These are phyloP conservation scores for Mycosphaerella sp. DNA, from an alignment of 2,329 filamentous ascomycete species.

Conservation along the genomic window DNA sequence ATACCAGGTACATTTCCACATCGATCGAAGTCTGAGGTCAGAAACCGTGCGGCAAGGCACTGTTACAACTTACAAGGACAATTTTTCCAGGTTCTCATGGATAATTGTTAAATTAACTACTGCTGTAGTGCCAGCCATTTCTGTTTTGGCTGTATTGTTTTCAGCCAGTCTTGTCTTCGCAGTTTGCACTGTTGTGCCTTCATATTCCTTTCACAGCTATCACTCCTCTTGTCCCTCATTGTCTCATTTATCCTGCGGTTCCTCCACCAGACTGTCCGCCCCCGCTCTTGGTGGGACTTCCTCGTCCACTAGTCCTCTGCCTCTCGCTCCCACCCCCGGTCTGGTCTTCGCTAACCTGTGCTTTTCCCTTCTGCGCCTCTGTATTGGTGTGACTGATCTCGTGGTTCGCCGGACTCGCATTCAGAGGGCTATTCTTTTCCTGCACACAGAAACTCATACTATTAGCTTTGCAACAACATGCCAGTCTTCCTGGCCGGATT, in stretches of 20 bases:
- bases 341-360: conserved; percentile 34
- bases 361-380: conserved; percentile 33
- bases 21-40: no score
- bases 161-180: no score
- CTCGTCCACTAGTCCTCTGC: conserved; percentile 24
- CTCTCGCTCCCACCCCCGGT: conserved; percentile 29
- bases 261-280: conserved; percentile 28
- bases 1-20: no score
- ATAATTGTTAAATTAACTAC: no score
- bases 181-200: no score
- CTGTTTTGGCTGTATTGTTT: no score
- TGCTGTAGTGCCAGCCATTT: no score
- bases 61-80: no score
- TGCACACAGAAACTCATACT: not conserved
- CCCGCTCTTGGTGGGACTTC: conserved; percentile 33
- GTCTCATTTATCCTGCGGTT: not conserved
- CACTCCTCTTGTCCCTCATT: not conserved
- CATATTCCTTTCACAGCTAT: no score
- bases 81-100: no score
- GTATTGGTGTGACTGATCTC: conserved; percentile 48
- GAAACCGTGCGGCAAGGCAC: no score
- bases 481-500: no score
- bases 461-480: not conserved
- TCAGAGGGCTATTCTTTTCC: conserved; percentile 44
- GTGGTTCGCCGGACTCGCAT: conserved; percentile 56